Evolutionary conservation across 1,139 yeast genomes (phyloP).

Genomic region (Martiniozyma asiatica): DNA sequence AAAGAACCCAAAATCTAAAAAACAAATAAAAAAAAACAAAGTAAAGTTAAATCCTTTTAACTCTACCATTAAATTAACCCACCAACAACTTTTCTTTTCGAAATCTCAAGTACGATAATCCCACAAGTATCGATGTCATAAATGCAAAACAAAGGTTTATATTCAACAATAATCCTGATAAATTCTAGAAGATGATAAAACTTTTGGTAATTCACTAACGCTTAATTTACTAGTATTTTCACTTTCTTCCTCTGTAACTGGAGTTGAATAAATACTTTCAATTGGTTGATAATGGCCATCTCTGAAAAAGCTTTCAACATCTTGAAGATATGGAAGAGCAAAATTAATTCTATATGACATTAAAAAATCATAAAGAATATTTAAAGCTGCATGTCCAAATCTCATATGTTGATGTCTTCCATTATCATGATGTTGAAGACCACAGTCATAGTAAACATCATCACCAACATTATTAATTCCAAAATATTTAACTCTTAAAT

Average conservation of each 20-base stretch:
- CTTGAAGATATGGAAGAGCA: conserved; percentile 16
- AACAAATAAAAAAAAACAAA: too few relatives aligned
- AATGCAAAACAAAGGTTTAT: too few relatives aligned
- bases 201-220: conserved; percentile 7
- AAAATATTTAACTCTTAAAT: conserved; percentile 30
- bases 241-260: too few relatives aligned
- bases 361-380: conserved; percentile 18
- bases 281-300: conserved; percentile 20
- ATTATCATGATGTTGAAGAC: conserved; percentile 14
- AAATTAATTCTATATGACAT: conserved; percentile 16
- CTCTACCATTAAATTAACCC: too few relatives aligned
- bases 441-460: conserved; percentile 22
- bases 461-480: conserved; percentile 39
- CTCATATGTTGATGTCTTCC: conserved; percentile 12
- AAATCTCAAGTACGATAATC: too few relatives aligned
- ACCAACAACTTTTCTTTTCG: too few relatives aligned
- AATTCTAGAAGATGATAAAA: conserved; percentile 10
- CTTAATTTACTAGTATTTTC: too few relatives aligned
- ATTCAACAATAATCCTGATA: too few relatives aligned
- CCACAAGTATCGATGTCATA: too few relatives aligned
- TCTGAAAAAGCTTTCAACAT: conserved; percentile 18
- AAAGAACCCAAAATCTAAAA: too few relatives aligned
- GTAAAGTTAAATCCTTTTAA: too few relatives aligned
- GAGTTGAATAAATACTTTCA: conserved; percentile 9
- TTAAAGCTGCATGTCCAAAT: conserved; percentile 16